These are phyloP conservation scores for Yarrowia galli DNA, from an alignment of 1,139 yeast species.

Conservation along the genomic window DNA sequence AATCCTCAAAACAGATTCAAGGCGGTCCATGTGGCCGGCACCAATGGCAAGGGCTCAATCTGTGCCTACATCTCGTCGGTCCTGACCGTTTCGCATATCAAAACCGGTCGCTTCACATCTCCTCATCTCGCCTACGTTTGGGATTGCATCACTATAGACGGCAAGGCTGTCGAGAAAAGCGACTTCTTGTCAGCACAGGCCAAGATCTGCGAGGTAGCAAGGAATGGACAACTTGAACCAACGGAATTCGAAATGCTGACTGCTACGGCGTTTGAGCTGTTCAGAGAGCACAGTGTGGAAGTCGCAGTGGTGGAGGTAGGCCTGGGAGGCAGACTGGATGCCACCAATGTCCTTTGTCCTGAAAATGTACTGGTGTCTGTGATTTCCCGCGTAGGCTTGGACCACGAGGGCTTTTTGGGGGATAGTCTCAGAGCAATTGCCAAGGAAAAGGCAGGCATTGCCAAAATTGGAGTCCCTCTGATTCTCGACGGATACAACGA, in stretches of 20 bases:
- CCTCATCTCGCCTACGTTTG: constrained; percentile 79
- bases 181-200: constrained; percentile 42
- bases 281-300: constrained; percentile 64
- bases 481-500: constrained; percentile 77
- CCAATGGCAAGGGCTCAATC: constrained; percentile 94
- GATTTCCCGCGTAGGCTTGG: constrained; percentile 83
- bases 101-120: constrained; percentile 82
- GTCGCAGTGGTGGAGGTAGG: constrained; percentile 90
- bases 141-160: constrained; percentile 76
- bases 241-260: constrained; percentile 89
- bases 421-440: constrained; percentile 69
- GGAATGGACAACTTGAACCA: constrained; percentile 54
- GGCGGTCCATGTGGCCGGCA: constrained; percentile 87
- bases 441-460: constrained; percentile 80
- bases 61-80: constrained; percentile 77
- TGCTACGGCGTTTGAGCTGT: constrained; percentile 80
- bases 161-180: constrained; percentile 61
- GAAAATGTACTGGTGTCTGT: constrained; percentile 62
- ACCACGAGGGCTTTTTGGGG: constrained; percentile 82
- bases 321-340: constrained; percentile 85
- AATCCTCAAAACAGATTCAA: constrained; percentile 69
- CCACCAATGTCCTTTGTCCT: constrained; percentile 70
- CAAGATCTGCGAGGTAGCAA: constrained; percentile 48
- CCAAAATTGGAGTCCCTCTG: constrained; percentile 66
- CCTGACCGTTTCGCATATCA: constrained; percentile 57